Conservation (phyloP, 2,329 filamentous ascomycete species). For the Aspergillus sergii region DNA sequence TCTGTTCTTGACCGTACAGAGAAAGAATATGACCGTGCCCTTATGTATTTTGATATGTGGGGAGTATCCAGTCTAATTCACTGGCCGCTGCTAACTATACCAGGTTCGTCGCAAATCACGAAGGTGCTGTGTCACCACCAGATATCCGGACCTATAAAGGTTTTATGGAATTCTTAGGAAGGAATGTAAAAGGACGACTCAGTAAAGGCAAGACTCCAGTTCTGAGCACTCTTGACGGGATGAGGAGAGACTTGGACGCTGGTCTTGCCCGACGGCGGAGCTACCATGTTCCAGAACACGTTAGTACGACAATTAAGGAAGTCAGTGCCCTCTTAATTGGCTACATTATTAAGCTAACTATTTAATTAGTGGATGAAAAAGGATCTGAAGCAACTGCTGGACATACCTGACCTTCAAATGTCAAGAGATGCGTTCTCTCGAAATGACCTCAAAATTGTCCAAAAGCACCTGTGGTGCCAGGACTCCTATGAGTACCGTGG, state of each 20-base stretch:
- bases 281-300: constrained; percentile 3
- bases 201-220: neutral
- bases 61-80: neutral
- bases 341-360: neutral
- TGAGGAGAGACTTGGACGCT: constrained; percentile 8
- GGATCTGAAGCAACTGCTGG: neutral
- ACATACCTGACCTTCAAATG: neutral
- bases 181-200: constrained; percentile 9
- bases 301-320: constrained; percentile 4
- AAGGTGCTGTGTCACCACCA: constrained; percentile 9
- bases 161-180: constrained; percentile 10
- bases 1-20: neutral
- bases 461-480: constrained; percentile 22
- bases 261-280: neutral
- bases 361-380: neutral
- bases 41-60: neutral
- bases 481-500: constrained; percentile 19
- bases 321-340: neutral
- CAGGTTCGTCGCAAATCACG: neutral
- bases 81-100: neutral
- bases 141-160: constrained; percentile 12
- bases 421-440: constrained; percentile 17
- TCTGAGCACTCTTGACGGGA: constrained; percentile 1
- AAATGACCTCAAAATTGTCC: constrained; percentile 22
- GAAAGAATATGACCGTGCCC: neutral